phyloP scores from a whole-genome alignment of 163 green algal species.

The Volvox carteri region DNA sequence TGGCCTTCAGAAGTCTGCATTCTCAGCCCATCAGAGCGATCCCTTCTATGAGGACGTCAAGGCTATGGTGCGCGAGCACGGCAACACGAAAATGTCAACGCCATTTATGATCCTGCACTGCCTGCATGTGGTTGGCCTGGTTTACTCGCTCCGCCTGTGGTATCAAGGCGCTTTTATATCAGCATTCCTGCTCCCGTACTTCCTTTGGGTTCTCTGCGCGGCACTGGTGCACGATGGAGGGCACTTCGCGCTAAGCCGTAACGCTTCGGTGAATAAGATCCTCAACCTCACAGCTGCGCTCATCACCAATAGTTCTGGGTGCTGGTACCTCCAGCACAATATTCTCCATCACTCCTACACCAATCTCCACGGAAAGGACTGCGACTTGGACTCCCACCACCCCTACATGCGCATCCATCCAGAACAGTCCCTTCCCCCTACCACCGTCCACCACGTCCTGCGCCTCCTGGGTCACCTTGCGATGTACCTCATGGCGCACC shows the following conservation, averaged over 20 bases:
- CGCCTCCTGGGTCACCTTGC: background rate
- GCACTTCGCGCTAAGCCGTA: constrained; percentile 33
- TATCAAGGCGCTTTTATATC: constrained; percentile 8
- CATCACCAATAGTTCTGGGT: constrained; percentile 46
- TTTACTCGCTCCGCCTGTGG: constrained; percentile 32
- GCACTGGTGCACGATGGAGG: constrained; percentile 47
- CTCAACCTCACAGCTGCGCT: constrained; percentile 4
- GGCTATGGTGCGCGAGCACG: constrained; percentile 44
- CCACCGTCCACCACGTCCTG: constrained; percentile 12
- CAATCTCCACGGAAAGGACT: constrained; percentile 39
- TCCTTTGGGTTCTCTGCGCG: constrained; percentile 35
- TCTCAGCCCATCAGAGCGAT: constrained; percentile 4
- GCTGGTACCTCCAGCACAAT: constrained; percentile 54
- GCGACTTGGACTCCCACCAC: constrained; percentile 48
- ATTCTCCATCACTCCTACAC: constrained; percentile 54
- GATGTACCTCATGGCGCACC: constrained; percentile 44
- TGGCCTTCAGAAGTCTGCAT: background rate
- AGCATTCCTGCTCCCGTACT: constrained; percentile 27
- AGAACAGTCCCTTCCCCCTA: constrained; percentile 10
- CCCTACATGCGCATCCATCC: constrained; percentile 53
- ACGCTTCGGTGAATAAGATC: constrained; percentile 22
- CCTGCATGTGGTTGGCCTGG: constrained; percentile 37
- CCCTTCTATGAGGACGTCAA: constrained; percentile 53
- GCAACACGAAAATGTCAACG: constrained; percentile 35
- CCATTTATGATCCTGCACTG: constrained; percentile 46